Conservation (phyloP, 352 stramenopile genomes). For the Globisporangium abappressorium region DNA sequence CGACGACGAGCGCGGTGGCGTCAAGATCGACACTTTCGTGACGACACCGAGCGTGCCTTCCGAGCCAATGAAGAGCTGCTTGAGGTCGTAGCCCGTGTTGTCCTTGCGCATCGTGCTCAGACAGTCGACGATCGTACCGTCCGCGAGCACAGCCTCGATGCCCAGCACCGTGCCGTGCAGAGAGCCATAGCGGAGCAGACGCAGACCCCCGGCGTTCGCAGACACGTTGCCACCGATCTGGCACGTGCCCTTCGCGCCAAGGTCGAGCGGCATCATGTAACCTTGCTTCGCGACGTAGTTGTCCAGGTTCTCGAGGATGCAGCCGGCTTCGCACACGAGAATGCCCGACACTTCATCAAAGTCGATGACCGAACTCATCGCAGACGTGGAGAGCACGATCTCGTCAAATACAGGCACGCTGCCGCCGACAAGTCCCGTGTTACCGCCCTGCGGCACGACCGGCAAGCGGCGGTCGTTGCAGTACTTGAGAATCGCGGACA, state of each 20-base stretch:
- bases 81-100: conserved; percentile 97
- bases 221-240: conserved; percentile 96
- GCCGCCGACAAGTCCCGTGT: conserved; percentile 96
- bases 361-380: conserved; percentile 90
- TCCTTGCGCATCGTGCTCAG: conserved; percentile 94
- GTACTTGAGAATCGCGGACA: conserved; percentile 90
- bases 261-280: conserved; percentile 94
- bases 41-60: conserved; percentile 97
- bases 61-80: conserved; percentile 96
- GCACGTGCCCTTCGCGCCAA: conserved; percentile 97
- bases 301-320: conserved; percentile 93
- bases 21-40: conserved; percentile 88
- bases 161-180: conserved; percentile 94
- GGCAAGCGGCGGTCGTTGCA: conserved; percentile 88
- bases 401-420: conserved; percentile 89
- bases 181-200: conserved; percentile 92
- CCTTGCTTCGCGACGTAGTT: conserved; percentile 78
- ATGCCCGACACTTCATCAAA: conserved; percentile 89
- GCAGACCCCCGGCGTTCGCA: conserved; percentile 95
- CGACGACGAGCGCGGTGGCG: conserved; percentile 62
- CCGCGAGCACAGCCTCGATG: conserved; percentile 92
- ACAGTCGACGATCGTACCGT: conserved; percentile 90
- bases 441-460: conserved; percentile 95
- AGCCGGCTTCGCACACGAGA: conserved; percentile 88
- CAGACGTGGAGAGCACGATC: conserved; percentile 91